Evolutionary conservation across 768 basidiomycete species (phyloP), one percentile per base, ranked within the genome.

Genomic region (Suillus subalutaceus): DNA sequence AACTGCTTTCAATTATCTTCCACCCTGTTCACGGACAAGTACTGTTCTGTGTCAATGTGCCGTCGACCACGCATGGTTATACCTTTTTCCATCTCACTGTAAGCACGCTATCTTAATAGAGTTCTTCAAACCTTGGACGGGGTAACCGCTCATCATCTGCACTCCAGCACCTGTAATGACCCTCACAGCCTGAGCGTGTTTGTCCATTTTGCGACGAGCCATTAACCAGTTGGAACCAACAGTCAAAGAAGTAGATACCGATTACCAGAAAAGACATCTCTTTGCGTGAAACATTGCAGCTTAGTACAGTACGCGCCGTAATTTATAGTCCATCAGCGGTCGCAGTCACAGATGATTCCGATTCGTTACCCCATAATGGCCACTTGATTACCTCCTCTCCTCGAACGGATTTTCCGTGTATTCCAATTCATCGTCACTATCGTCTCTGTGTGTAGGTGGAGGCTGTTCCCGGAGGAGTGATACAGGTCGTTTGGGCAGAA

Each of bases 401-500:
- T 92, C 90, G 67, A 92, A 92, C 43, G 90, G 90, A 70, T 87
- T 91, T 82, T 91, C 89, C 4, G 85, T 83, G 74, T 90, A 92
- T 75, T 91, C 90, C 69, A 90, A 71, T n/a, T 85, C 88, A 63
- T 88, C 87, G 8, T 83, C 79, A 50, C 82, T 79, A 32, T 82
- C 77, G 62, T 70, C 59, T 43, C 41, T 43, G 59, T 44, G 59
- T 26, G 72, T 68, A 16, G 76, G 81, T 23, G 82, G 72, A 4
- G 75, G 65, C 64, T 73, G 67, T 16, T 73, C 60, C 37, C 71
- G 72, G 23, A 80, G 72, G 41, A 90, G 80, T 9, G 90, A 88
- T 16, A 93, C 91, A 7, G 91, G 90, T 0, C 88, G 85, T 76
- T 91, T 92, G 6, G 91, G 91, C 23, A 92, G 79, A 32, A 93